A percentile compares a stretch with the other conserved stretches of the same genome.
These are phyloP conservation scores for Huntiella bhutanensis DNA, from an alignment of 2,329 filamentous ascomycete genomes.

Conservation along the genomic window DNA sequence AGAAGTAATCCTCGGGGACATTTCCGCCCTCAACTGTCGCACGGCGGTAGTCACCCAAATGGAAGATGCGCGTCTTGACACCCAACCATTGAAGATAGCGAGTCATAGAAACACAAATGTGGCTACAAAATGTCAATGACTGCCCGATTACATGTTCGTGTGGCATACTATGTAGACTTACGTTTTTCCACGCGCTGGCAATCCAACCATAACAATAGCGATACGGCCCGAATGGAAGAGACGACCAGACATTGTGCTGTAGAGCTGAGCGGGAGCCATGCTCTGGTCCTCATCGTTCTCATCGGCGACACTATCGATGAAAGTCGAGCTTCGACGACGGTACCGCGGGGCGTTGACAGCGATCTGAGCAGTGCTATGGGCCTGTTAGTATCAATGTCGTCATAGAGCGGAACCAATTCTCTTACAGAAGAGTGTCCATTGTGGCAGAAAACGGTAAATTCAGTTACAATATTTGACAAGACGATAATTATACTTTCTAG, in stretches of 20 bases:
- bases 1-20: conserved; percentile 95
- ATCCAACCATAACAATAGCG: conserved; percentile 88
- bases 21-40: conserved; percentile 69
- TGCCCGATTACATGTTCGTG: neutral
- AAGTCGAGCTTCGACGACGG: conserved; percentile 82
- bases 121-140: conserved; percentile 28
- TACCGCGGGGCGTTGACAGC: conserved; percentile 80
- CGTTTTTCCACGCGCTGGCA: conserved; percentile 91
- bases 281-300: conserved; percentile 53
- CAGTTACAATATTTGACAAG: too few relatives aligned
- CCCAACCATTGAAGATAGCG: conserved; percentile 93
- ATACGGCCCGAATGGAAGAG: conserved; percentile 95
- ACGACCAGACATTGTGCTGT: conserved; percentile 92
- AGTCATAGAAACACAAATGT: conserved; percentile 88
- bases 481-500: too few relatives aligned
- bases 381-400: neutral
- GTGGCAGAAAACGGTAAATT: neutral
- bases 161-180: conserved; percentile 18
- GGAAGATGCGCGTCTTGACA: conserved; percentile 95
- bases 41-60: conserved; percentile 87
- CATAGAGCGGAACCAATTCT: neutral
- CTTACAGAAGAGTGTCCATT: conserved; percentile 14
- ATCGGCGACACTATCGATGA: conserved; percentile 94
- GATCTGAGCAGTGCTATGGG: conserved; percentile 63
- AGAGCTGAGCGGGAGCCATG: conserved; percentile 87